A percentile compares a stretch with the other conserved stretches of the same genome.
These are phyloP conservation scores for Sphagnurus paluster DNA, from an alignment of 1,284 basidiomycete species.

Conservation along the genomic window DNA sequence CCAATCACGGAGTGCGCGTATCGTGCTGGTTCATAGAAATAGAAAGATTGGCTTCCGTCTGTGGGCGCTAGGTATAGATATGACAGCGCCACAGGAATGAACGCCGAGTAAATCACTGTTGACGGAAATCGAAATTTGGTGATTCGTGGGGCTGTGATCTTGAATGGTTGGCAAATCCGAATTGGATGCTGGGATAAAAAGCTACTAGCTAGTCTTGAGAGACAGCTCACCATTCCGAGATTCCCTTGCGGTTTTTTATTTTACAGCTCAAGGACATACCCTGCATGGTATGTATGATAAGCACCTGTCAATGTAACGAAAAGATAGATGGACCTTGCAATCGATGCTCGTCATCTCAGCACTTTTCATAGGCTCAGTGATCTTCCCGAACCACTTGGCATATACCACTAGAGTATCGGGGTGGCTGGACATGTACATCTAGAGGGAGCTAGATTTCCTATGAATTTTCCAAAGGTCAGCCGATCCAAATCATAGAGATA, in stretches of 20 bases:
- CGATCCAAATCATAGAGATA: too few relatives aligned
- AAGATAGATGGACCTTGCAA: constrained; percentile 51
- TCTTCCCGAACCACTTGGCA: constrained; percentile 71
- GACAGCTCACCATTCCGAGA: constrained; percentile 55
- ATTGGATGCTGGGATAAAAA: neutral
- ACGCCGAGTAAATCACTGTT: constrained; percentile 17
- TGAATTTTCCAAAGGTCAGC: too few relatives aligned
- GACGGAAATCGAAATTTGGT: constrained; percentile 51
- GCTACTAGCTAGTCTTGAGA: neutral
- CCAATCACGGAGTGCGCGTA: constrained; percentile 21
- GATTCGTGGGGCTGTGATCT: constrained; percentile 67
- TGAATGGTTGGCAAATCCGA: neutral
- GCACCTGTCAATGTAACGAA: neutral
- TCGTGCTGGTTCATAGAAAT: constrained; percentile 29
- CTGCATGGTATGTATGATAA: constrained; percentile 35
- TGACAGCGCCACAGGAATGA: constrained; percentile 29
- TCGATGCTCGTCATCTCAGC: constrained; percentile 71
- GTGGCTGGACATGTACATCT: constrained; percentile 82
- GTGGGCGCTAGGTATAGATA: constrained; percentile 43
- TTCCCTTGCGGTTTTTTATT: constrained; percentile 37
- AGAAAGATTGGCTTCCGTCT: constrained; percentile 22
- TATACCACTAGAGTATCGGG: constrained; percentile 80
- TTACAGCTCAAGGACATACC: constrained; percentile 70
- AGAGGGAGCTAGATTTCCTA: constrained; percentile 72
- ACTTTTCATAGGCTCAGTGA: constrained; percentile 49